Conservation (phyloP, 2,329 filamentous ascomycete species). For the Zymoseptoria crescenta region DNA sequence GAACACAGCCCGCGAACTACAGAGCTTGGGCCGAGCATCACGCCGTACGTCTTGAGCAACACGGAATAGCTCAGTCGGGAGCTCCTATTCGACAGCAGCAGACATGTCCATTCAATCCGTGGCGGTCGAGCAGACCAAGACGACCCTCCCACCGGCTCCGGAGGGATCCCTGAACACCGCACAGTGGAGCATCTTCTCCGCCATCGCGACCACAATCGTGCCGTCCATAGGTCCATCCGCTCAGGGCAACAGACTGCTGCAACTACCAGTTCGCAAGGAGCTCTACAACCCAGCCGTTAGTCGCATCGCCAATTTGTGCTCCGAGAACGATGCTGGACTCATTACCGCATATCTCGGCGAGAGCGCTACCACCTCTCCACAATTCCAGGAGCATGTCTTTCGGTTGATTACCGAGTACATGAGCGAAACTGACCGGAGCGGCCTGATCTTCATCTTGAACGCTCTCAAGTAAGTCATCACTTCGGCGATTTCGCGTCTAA, state of each 20-base stretch:
- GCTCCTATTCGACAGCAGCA: neutral
- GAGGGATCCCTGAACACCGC: conserved; percentile 43
- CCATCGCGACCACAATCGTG: conserved; percentile 51
- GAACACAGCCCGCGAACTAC: neutral
- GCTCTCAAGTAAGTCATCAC: conserved; percentile 42
- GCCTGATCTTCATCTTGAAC: conserved; percentile 45
- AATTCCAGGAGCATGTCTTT: conserved; percentile 46
- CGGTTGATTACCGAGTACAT: conserved; percentile 44
- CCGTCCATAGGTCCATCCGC: conserved; percentile 33
- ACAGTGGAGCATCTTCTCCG: conserved; percentile 53
- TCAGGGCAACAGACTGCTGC: conserved; percentile 19
- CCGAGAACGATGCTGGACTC: conserved; percentile 35
- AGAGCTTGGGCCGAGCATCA: neutral
- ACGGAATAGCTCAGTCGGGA: neutral
- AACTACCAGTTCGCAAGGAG: conserved; percentile 19
- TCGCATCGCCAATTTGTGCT: conserved; percentile 38
- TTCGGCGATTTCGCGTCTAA: neutral
- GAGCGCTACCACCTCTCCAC: conserved; percentile 38
- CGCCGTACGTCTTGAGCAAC: neutral
- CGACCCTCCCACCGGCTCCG: conserved; percentile 33
- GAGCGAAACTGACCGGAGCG: conserved; percentile 41
- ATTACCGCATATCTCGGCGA: conserved; percentile 25
- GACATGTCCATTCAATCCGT: conserved; percentile 14
- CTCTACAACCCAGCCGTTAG: conserved; percentile 44
- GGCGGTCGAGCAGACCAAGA: conserved; percentile 10